These are phyloP conservation scores for Miscanthus lutarioriparius DNA, from an alignment of 176 grass and related monocot genomes.

Conservation along the genomic window DNA sequence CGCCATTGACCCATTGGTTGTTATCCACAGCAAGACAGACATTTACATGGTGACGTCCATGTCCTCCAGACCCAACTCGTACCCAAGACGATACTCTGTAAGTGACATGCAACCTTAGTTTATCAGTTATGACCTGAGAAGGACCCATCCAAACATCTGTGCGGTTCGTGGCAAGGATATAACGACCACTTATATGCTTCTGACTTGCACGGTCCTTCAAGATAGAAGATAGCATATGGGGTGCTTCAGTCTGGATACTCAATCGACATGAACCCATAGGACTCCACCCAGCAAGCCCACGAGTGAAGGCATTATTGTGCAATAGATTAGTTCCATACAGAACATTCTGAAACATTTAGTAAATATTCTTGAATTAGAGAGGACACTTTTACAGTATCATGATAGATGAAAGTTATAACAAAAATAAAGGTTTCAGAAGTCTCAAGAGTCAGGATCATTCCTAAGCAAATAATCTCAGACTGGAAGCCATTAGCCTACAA, in stretches of 20 bases:
- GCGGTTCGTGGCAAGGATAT: conserved; percentile 61
- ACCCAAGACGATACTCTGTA: conserved; percentile 91
- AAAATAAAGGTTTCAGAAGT: conserved; percentile 14
- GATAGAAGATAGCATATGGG: conserved; percentile 52
- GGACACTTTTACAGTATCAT: neutral
- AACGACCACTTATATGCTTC: conserved; percentile 43
- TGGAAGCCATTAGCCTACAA: conserved; percentile 25
- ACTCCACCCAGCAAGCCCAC: conserved; percentile 70
- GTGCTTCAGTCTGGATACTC: conserved; percentile 58
- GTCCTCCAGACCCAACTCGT: conserved; percentile 59
- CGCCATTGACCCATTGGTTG: conserved; percentile 69
- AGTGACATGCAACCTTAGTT: conserved; percentile 71
- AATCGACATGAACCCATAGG: conserved; percentile 87
- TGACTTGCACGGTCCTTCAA: conserved; percentile 31
- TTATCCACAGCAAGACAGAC: conserved; percentile 78
- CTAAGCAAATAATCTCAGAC: neutral
- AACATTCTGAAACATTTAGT: conserved; percentile 67
- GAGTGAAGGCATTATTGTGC: conserved; percentile 57
- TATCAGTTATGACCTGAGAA: conserved; percentile 88
- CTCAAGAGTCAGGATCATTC: neutral
- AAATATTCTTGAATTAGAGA: conserved; percentile 22
- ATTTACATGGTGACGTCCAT: conserved; percentile 71
- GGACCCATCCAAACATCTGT: conserved; percentile 95
- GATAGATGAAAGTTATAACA: neutral
- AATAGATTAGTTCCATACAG: conserved; percentile 63